phyloP scores from a whole-genome alignment of 345 rosid genomes.

The Lepidium sativum region DNA sequence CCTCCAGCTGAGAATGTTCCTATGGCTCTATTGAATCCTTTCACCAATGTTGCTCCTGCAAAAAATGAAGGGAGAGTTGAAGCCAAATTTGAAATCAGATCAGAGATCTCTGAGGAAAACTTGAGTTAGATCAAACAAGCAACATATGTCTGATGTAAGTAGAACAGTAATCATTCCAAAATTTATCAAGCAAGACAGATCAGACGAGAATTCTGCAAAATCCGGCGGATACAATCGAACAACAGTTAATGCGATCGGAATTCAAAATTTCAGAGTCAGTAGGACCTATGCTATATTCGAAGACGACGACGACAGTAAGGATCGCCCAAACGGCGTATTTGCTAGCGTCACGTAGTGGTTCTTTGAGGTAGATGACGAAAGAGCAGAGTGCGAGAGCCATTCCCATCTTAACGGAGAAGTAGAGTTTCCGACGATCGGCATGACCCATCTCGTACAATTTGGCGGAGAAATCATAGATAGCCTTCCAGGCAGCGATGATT shows the following conservation, averaged over 20 bases:
- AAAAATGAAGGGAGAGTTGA: background rate
- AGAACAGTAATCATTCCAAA: background rate
- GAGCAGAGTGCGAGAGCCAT: slow-evolving; percentile 53
- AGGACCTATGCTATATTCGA: slow-evolving; percentile 80
- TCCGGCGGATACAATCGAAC: background rate
- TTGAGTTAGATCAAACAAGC: background rate
- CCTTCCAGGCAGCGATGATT: slow-evolving; percentile 31
- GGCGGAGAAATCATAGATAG: slow-evolving; percentile 8
- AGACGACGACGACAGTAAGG: slow-evolving; percentile 81
- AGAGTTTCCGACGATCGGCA: slow-evolving; percentile 56
- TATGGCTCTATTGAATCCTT: slow-evolving; percentile 82
- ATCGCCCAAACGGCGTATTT: slow-evolving; percentile 87
- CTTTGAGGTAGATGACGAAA: slow-evolving; percentile 54
- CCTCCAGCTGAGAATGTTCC: slow-evolving; percentile 87
- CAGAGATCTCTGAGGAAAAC: background rate
- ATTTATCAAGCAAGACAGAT: background rate
- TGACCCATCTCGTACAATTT: slow-evolving; percentile 68
- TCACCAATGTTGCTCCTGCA: slow-evolving; percentile 74
- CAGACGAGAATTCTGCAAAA: background rate
- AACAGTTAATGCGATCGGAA: background rate
- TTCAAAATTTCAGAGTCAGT: background rate
- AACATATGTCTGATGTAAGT: background rate
- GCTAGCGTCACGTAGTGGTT: slow-evolving; percentile 38
- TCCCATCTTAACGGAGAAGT: slow-evolving; percentile 71
- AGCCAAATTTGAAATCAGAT: background rate